These are phyloP conservation scores for Oryza coarctata DNA, from an alignment of 176 grass and related monocot genomes.

Conservation along the genomic window DNA sequence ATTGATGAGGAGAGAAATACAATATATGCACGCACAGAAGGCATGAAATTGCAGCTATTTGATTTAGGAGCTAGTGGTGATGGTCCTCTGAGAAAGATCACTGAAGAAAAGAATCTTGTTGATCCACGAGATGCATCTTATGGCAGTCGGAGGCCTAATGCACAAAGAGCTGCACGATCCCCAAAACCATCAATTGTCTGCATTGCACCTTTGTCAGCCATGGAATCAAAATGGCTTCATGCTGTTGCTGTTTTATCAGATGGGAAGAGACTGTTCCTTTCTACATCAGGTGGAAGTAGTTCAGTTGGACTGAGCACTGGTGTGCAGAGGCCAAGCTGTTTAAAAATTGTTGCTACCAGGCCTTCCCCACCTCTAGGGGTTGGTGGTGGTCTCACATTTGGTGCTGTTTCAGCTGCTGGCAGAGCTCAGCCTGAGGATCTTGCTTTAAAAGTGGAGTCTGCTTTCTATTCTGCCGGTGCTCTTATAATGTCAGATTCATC, in stretches of 20 bases:
- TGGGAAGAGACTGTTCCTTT: constrained; percentile 88
- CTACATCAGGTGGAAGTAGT: constrained; percentile 66
- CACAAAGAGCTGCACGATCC: constrained; percentile 58
- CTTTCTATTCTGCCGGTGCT: constrained; percentile 86
- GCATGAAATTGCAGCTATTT: constrained; percentile 83
- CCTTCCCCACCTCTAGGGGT: constrained; percentile 87
- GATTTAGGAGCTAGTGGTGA: constrained; percentile 84
- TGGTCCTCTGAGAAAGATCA: constrained; percentile 75
- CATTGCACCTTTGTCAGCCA: constrained; percentile 66
- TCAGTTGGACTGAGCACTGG: constrained; percentile 70
- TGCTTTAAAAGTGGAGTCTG: constrained; percentile 88
- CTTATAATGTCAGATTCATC: constrained; percentile 95
- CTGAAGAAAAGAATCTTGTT: constrained; percentile 88
- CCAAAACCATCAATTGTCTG: constrained; percentile 75
- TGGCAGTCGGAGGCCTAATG: constrained; percentile 55
- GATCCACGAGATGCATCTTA: constrained; percentile 79
- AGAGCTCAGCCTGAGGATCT: constrained; percentile 87
- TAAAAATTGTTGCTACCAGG: constrained; percentile 92
- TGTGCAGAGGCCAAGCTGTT: constrained; percentile 79
- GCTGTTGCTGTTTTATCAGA: constrained; percentile 91
- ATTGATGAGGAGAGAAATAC: constrained; percentile 85
- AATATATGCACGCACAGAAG: constrained; percentile 88
- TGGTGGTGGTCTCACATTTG: constrained; percentile 59
- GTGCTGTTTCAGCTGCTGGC: constrained; percentile 62
- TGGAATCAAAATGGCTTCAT: constrained; percentile 96